Evolutionary conservation across 2,329 filamentous ascomycete genomes (phyloP).

Genomic region (Claviceps citrina): DNA sequence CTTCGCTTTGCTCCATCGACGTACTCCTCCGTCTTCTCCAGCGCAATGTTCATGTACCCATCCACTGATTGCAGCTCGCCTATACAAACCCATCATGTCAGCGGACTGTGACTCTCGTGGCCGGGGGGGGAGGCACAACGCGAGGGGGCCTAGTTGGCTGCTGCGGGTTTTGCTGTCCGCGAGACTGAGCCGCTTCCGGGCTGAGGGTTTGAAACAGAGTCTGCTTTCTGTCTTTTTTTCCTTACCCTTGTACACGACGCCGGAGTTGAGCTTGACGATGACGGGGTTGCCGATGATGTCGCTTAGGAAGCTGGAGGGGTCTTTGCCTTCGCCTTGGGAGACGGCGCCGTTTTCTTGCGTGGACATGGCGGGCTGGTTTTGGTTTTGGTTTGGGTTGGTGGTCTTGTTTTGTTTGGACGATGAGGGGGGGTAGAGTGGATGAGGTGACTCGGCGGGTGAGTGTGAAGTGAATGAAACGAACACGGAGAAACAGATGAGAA

Average conservation of each 20-base stretch:
- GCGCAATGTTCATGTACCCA: slow-evolving; percentile 98
- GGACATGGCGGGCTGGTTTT: slow-evolving; percentile 4
- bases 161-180: too few relatives aligned
- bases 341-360: slow-evolving; percentile 52
- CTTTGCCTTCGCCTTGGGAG: slow-evolving; percentile 58
- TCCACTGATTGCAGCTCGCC: slow-evolving; percentile 94
- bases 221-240: too few relatives aligned
- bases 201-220: too few relatives aligned
- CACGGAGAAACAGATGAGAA: too few relatives aligned
- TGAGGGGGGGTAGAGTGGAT: background rate
- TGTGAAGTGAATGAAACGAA: too few relatives aligned
- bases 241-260: slow-evolving; percentile 88
- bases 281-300: slow-evolving; percentile 91
- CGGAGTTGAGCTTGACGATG: slow-evolving; percentile 96
- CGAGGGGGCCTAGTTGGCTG: too few relatives aligned
- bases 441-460: too few relatives aligned
- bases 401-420: background rate
- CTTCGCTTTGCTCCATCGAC: slow-evolving; percentile 71
- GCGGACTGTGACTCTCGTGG: too few relatives aligned
- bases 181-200: too few relatives aligned
- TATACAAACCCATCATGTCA: too few relatives aligned
- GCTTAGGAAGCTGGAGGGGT: slow-evolving; percentile 82
- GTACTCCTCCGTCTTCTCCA: slow-evolving; percentile 88
- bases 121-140: too few relatives aligned
- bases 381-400: background rate